Conservation (phyloP, 805 yeast genomes). For the Hanseniaspora thailandica region DNA sequence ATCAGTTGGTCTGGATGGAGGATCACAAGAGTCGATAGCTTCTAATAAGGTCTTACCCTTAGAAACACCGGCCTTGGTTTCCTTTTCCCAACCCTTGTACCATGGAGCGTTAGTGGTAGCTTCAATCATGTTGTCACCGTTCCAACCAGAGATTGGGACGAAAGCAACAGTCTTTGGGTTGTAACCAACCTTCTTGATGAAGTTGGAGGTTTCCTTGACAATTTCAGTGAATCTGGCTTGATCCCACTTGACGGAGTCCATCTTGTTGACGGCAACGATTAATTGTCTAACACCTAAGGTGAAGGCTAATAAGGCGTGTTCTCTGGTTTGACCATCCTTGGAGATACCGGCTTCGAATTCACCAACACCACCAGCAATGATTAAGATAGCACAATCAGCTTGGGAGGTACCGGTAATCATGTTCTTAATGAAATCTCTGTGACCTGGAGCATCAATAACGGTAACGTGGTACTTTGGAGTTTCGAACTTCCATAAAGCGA, state of each 20-base stretch:
- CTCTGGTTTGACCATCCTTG: constrained; percentile 91
- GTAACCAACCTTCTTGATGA: constrained; percentile 78
- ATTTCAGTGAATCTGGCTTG: constrained; percentile 71
- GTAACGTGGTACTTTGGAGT: constrained; percentile 82
- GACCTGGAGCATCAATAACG: constrained; percentile 92
- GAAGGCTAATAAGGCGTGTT: constrained; percentile 83
- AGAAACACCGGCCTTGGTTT: constrained; percentile 57
- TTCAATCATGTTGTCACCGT: constrained; percentile 90
- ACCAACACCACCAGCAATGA: constrained; percentile 87
- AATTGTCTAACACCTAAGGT: constrained; percentile 80
- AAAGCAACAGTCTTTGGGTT: constrained; percentile 71
- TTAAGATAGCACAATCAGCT: constrained; percentile 84
- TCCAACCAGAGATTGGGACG: constrained; percentile 88
- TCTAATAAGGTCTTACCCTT: constrained; percentile 75
- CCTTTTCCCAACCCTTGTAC: constrained; percentile 79
- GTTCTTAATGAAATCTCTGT: constrained; percentile 92
- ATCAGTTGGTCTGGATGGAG: constrained; percentile 70
- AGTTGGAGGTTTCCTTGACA: constrained; percentile 62
- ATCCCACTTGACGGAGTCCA: constrained; percentile 87
- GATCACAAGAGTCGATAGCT: constrained; percentile 75
- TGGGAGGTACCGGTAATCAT: constrained; percentile 93
- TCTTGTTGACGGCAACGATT: constrained; percentile 86
- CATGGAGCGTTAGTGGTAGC: constrained; percentile 70
- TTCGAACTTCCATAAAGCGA: constrained; percentile 86
- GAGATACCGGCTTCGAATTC: constrained; percentile 94